Evolutionary conservation across 2,329 filamentous ascomycete genomes (phyloP).

Genomic region (Colletotrichum musae): DNA sequence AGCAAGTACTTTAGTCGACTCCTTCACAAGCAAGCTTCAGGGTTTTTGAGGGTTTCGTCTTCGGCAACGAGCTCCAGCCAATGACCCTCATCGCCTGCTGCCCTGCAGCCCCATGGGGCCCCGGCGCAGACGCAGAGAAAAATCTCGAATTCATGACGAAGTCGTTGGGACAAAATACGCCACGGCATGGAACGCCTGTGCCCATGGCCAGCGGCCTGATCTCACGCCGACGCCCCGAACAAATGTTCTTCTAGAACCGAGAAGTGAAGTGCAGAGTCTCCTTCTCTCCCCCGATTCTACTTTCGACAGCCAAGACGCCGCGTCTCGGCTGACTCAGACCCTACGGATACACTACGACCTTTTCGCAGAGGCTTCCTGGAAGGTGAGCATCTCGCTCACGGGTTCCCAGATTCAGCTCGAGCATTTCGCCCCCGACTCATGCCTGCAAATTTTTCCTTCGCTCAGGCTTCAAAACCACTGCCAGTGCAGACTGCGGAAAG

Average conservation of each 20-base stretch:
- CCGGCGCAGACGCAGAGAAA: background rate
- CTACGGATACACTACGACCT: too few species aligned
- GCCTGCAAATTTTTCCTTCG: background rate
- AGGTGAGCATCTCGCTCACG: too few species aligned
- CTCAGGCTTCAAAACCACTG: background rate
- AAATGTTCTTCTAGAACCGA: conserved; percentile 17
- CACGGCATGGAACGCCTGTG: conserved; percentile 1
- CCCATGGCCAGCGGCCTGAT: background rate
- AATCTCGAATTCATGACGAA: background rate
- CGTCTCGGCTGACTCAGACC: conserved; percentile 22
- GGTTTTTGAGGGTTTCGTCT: background rate
- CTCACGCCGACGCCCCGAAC: conserved; percentile 3
- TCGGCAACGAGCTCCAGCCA: conserved; percentile 6
- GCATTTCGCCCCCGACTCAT: conserved; percentile 21
- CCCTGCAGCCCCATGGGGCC: conserved; percentile 23
- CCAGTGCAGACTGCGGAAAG: too few species aligned
- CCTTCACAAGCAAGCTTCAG: background rate
- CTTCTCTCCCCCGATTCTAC: too few species aligned
- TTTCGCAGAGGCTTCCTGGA: too few species aligned
- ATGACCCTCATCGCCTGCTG: conserved; percentile 14
- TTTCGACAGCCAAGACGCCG: too few species aligned
- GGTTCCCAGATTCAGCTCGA: background rate
- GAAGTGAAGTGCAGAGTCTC: too few species aligned
- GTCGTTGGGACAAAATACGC: background rate
- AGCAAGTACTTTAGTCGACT: background rate